Evolutionary conservation across 805 yeast genomes (phyloP), one percentile per base, ranked within the genome.

Genomic region (Teunomyces aglyptinius): DNA sequence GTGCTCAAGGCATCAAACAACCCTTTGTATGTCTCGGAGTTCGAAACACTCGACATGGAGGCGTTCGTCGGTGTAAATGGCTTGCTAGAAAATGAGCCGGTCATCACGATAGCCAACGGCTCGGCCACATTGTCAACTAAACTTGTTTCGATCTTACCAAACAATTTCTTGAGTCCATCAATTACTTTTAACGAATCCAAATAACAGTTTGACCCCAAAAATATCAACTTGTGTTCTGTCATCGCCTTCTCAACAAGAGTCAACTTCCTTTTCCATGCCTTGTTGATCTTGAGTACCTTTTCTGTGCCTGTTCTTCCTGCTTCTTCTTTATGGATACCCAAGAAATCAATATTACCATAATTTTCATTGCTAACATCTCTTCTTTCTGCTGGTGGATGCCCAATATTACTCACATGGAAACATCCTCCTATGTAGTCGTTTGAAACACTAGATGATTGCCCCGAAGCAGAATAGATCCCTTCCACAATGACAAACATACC

Each of bases 371-470:
- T 75, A 0, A 59, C 64, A 6, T 76, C 82, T 48, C 97, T 73
- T 51, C 78, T 73, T 61, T 94, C 99, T 3, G 89, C 85, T 0
- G 94, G 90, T 2, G 99, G 98, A 49, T 89, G 96, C 3, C 86
- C 85, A 43, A 94, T 75, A 4, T 85, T 77, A 24, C 86, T 76
- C 1, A 86, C 95, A 53, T 85, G 82, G 59, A 94, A 90, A 36
- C 70, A 64, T 2, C 77, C 77, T 24, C 73, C 68, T 27, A 69
- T 61, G 26, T 60, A 63, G 44, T 61, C 58, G 15, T 62, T 61
- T 18, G 58, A 50, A 26, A 60, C 59, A 44, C 61, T 61, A 38
- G 63, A 56, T 7, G 68, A 56, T 41, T 77, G 82, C 2, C 83
- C 81, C 13, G 81, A 78, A 3, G 84, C 82, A 12, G 83, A 81